Conservation (phyloP, 2,329 filamentous ascomycete species). For the Ophiostoma fasciatum region DNA sequence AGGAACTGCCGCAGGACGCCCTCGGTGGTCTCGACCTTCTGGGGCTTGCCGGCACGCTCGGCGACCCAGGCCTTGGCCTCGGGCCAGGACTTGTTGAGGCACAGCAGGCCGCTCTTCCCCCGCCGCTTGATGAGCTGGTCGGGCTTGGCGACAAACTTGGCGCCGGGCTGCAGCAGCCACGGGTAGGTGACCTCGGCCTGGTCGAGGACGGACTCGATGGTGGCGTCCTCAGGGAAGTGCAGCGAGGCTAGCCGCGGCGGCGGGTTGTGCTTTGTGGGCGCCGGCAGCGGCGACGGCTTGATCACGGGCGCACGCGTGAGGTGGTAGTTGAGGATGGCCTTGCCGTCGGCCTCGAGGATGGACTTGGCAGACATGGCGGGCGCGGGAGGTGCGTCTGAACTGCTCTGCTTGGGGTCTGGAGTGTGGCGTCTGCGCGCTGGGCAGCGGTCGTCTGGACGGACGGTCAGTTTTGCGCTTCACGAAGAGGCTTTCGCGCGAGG, state of each 20-base stretch:
- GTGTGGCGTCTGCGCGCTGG: no score
- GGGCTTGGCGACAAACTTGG: slow-evolving; percentile 97
- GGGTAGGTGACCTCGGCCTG: slow-evolving; percentile 94
- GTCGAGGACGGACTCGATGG: slow-evolving; percentile 72
- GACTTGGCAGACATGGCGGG: slow-evolving; percentile 84
- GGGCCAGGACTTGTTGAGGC: slow-evolving; percentile 92
- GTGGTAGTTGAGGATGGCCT: slow-evolving; percentile 99
- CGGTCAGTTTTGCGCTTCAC: no score
- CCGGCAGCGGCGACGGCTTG: slow-evolving; percentile 89
- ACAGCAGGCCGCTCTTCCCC: slow-evolving; percentile 94
- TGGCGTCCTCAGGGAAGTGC: slow-evolving; percentile 80
- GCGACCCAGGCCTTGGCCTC: slow-evolving; percentile 92
- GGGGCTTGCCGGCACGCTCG: slow-evolving; percentile 76
- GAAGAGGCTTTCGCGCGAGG: no score
- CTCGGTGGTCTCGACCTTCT: slow-evolving; percentile 83
- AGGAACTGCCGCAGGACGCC: slow-evolving; percentile 89
- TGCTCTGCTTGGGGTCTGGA: no score
- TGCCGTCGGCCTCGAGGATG: slow-evolving; percentile 97
- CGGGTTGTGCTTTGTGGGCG: slow-evolving; percentile 76
- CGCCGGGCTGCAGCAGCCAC: slow-evolving; percentile 69
- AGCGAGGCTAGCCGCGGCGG: slow-evolving; percentile 81
- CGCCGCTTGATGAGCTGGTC: slow-evolving; percentile 99
- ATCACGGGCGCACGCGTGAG: slow-evolving; percentile 94
- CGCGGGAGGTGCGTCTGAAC: no score
- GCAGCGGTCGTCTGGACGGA: no score